Evolutionary conservation across 2,329 filamentous ascomycete species (phyloP).

Genomic region (Canariomyces notabilis): DNA sequence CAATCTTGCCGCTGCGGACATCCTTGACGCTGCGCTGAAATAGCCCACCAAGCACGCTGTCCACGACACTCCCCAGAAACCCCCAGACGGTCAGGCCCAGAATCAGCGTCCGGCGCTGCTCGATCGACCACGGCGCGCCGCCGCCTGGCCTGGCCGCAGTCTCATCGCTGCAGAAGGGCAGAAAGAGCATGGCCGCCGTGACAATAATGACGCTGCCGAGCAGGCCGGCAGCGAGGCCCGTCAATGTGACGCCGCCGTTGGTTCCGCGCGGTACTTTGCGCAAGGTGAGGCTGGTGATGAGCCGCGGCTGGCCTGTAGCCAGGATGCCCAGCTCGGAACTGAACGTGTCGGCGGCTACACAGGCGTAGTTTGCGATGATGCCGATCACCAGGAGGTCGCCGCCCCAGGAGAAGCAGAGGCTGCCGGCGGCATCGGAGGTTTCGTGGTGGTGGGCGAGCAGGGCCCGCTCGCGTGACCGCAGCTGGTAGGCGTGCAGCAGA

Average conservation of each 20-base stretch:
- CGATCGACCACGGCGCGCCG: constrained; percentile 44
- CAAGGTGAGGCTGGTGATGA: constrained; percentile 76
- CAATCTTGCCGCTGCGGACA: constrained; percentile 74
- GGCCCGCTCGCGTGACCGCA: constrained; percentile 42
- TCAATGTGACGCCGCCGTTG: constrained; percentile 81
- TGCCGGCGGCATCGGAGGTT: constrained; percentile 30
- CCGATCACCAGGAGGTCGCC: constrained; percentile 60
- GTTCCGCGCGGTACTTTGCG: constrained; percentile 82
- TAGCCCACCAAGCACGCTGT: constrained; percentile 80
- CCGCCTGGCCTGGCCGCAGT: constrained; percentile 36
- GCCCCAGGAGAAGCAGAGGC: constrained; percentile 54
- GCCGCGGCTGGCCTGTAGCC: constrained; percentile 65
- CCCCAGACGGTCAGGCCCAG: constrained; percentile 67
- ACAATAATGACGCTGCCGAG: constrained; percentile 69
- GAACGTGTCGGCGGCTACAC: constrained; percentile 88
- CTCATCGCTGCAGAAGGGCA: constrained; percentile 61
- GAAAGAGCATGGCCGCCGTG: constrained; percentile 57
- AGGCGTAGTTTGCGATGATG: constrained; percentile 79
- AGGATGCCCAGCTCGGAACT: constrained; percentile 93
- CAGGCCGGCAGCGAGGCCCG: constrained; percentile 68
- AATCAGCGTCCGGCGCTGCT: constrained; percentile 44
- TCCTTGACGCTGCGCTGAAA: constrained; percentile 86
- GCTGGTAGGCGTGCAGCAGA: constrained; percentile 56
- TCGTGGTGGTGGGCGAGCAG: constrained; percentile 30
- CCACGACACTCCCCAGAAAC: constrained; percentile 72